phyloP scores from a whole-genome alignment of 345 rosid genomes.

The Mallotus nudiflorus region DNA sequence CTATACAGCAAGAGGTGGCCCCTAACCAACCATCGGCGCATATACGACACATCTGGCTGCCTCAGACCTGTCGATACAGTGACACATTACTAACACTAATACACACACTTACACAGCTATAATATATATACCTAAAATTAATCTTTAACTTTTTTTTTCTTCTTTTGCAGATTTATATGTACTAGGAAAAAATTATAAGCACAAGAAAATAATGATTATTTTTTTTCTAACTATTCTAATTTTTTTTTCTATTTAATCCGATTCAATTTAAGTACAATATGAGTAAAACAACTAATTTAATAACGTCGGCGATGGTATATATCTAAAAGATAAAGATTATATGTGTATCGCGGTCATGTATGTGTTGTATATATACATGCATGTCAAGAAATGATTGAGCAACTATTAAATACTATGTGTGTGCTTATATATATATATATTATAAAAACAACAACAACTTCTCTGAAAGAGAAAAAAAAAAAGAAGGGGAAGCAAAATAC shows the following conservation, averaged over 20 bases:
- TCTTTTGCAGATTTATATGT: not conserved
- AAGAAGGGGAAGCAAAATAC: constrained; percentile 19
- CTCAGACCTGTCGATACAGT: constrained; percentile 32
- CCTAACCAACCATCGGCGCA: constrained; percentile 47
- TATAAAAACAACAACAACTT: constrained; percentile 15
- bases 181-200: not conserved
- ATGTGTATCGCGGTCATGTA: constrained; percentile 34
- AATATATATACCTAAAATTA: no score
- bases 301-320: no score
- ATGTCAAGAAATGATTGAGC: constrained; percentile 29
- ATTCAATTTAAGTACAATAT: no score
- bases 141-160: not conserved
- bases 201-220: constrained; percentile 17
- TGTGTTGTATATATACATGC: constrained; percentile 21
- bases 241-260: no score
- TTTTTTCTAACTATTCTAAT: no score
- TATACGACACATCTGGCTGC: constrained; percentile 57
- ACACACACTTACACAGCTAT: constrained; percentile 17
- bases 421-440: constrained; percentile 5
- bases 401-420: not conserved
- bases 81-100: constrained; percentile 22
- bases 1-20: constrained; percentile 15
- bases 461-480: constrained; percentile 8
- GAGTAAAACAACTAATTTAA: no score
- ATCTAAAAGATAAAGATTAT: no score